Evolutionary conservation across 2,329 filamentous ascomycete genomes (phyloP).

Genomic region (Verruconis gallopava): DNA sequence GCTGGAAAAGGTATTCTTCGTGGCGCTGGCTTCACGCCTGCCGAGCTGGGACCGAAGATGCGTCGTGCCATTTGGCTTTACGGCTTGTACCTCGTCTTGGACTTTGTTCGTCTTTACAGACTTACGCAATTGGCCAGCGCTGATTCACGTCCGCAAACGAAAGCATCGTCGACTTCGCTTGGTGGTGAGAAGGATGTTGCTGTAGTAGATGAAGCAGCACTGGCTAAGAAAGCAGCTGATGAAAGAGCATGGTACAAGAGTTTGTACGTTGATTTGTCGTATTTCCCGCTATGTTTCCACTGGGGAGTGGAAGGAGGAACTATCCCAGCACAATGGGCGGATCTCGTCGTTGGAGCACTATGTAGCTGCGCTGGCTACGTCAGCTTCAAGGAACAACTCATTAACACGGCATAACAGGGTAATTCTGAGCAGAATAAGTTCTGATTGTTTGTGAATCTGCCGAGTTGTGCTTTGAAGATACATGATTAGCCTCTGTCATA

Average conservation of each 20-base stretch:
- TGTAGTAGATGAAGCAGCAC: not conserved
- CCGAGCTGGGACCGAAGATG: not conserved
- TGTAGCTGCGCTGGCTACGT: not conserved
- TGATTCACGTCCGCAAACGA: not conserved
- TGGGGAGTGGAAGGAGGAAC: not conserved
- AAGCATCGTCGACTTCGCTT: not conserved
- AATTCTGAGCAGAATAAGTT: too few relatives aligned
- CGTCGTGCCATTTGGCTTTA: not conserved
- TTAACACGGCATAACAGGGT: too few relatives aligned
- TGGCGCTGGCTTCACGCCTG: constrained; percentile 12
- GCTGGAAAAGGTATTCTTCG: not conserved
- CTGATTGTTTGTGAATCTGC: too few relatives aligned
- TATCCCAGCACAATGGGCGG: not conserved
- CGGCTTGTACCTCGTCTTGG: not conserved
- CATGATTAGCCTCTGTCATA: too few relatives aligned
- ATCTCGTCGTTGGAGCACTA: not conserved
- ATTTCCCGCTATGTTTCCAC: not conserved
- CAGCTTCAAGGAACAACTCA: not conserved
- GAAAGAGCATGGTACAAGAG: constrained; percentile 1
- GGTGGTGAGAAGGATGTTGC: not conserved
- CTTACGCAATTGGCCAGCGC: not conserved
- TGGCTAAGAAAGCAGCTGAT: not conserved
- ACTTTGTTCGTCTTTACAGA: constrained; percentile 1
- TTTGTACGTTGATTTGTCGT: not conserved
- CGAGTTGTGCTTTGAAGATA: too few relatives aligned